Evolutionary conservation across 345 rosid genomes (phyloP).

Genomic region (Limnanthes douglasii): DNA sequence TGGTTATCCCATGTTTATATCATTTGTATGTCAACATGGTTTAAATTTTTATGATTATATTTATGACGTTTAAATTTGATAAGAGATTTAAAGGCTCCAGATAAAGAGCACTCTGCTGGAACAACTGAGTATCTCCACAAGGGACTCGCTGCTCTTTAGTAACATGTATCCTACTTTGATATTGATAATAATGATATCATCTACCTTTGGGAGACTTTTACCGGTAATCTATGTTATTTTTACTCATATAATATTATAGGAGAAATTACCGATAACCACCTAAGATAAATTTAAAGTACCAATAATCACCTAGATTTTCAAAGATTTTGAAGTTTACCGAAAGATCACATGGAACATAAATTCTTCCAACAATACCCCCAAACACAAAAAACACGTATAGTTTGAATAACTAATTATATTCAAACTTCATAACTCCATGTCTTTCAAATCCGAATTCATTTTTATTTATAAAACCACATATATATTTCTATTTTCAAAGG

Average conservation of each 20-base stretch:
- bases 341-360: too few relatives aligned
- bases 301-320: too few relatives aligned
- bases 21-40: background rate
- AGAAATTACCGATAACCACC: too few relatives aligned
- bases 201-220: conserved; percentile 94
- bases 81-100: conserved; percentile 65
- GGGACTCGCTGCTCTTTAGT: conserved; percentile 62
- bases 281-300: too few relatives aligned
- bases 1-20: background rate
- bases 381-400: too few relatives aligned
- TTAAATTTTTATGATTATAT: background rate
- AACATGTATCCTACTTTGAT: conserved; percentile 82
- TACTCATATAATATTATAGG: background rate
- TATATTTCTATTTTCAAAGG: too few relatives aligned
- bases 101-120: conserved; percentile 46
- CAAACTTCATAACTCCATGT: too few relatives aligned
- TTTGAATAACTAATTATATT: too few relatives aligned
- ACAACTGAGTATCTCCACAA: conserved; percentile 35
- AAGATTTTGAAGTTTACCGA: too few relatives aligned
- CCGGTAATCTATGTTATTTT: conserved; percentile 19
- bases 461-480: too few relatives aligned
- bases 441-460: too few relatives aligned
- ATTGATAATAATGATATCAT: conserved; percentile 62
- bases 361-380: too few relatives aligned
- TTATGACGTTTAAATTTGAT: conserved; percentile 34